Base-by-base conservation (phyloP, 352 stramenopile species). In the Phytopythium chamaehyphon region DNA sequence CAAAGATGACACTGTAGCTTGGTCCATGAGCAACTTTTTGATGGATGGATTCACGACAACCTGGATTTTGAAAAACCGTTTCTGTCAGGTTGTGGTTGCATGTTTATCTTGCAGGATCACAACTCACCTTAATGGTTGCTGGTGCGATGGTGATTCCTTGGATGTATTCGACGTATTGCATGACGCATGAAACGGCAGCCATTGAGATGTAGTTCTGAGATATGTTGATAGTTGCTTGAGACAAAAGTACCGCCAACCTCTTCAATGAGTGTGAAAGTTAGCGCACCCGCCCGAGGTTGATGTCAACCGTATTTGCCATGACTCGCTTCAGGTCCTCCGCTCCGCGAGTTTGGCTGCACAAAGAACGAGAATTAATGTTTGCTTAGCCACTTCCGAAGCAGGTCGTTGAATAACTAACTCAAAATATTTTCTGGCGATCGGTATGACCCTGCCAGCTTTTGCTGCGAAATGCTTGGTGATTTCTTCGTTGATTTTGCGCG, bases 151-250 rank as follows among this genome's bases (percentile, higher is more conserved):
- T 87, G 6, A 95, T 75, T 10, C 84, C 84, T 69, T 95, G 84
- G 33, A 91, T 89, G 46, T 82, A 90, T 57, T 95, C 85, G 28
- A 93, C 66, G 62, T 95, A 95, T 57, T 88, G 79, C 71, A 93
- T 84, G 46, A 91, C 55, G 51, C 83, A 91, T 1, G 83, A 75
- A 5, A 92, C 73, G 2, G 85, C 79, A 6, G 77, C 85, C 81
- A 91, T 95, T 23, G 73, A 64, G 18, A 95, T 75, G 48, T 95
- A 92, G 39, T 93, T 90, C 85, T 95, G 23, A 14, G n/a, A 19
- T 9, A 39, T 24, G n/a, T n/a, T n/a, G n/a, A n/a, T 7, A 19
- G 28, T n/a, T 11, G 44, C 18, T 5, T 47, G 6, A 21, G 10
- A 52, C 0, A 15, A 5, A 44, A 46, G 8, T 23, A 46, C 19